Conservation (phyloP, 177 flowering plant species). For the Tripterygium wilfordii region DNA sequence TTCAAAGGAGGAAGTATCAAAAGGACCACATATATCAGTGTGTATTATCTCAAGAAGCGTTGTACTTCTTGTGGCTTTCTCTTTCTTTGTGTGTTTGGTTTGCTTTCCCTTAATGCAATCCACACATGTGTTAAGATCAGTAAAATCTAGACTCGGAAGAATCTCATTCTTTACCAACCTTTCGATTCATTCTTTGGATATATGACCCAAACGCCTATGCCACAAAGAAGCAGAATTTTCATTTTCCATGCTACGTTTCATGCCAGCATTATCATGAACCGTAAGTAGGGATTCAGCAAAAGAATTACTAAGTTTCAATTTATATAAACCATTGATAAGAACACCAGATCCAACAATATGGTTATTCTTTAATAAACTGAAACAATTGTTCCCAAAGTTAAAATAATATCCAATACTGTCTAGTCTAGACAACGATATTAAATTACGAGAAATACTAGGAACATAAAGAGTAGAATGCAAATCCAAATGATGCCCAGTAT, state of each 20-base stretch:
- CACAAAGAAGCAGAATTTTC: slow-evolving; percentile 16
- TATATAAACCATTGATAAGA: slow-evolving; percentile 19
- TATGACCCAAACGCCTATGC: slow-evolving; percentile 14
- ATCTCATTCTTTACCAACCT: slow-evolving; percentile 18
- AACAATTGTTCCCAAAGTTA: slow-evolving; percentile 13
- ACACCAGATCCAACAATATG: slow-evolving; percentile 9
- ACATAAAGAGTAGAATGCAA: slow-evolving; percentile 13
- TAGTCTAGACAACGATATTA: slow-evolving; percentile 17
- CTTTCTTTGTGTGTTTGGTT: slow-evolving; percentile 14
- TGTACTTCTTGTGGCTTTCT: slow-evolving; percentile 3
- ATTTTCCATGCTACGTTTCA: slow-evolving; percentile 6
- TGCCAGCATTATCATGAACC: slow-evolving; percentile 15
- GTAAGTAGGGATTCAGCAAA: slow-evolving; percentile 14
- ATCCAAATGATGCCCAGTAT: slow-evolving; percentile 15
- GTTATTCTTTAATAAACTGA: slow-evolving; percentile 5
- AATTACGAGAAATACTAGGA: slow-evolving; percentile 13
- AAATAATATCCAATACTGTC: slow-evolving; percentile 10
- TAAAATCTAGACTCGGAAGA: slow-evolving; percentile 10
- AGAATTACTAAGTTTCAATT: slow-evolving; percentile 12
- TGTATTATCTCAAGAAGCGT: background rate
- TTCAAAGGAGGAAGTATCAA: slow-evolving; percentile 3
- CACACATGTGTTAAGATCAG: slow-evolving; percentile 14
- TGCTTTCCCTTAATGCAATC: slow-evolving; percentile 27
- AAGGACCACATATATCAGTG: background rate
- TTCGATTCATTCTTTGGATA: slow-evolving; percentile 9